Percentiles rank a stretch among this genome's conserved stretches.
Conservation (phyloP, 257 asterid species). For the Capsicum chinense region DNA sequence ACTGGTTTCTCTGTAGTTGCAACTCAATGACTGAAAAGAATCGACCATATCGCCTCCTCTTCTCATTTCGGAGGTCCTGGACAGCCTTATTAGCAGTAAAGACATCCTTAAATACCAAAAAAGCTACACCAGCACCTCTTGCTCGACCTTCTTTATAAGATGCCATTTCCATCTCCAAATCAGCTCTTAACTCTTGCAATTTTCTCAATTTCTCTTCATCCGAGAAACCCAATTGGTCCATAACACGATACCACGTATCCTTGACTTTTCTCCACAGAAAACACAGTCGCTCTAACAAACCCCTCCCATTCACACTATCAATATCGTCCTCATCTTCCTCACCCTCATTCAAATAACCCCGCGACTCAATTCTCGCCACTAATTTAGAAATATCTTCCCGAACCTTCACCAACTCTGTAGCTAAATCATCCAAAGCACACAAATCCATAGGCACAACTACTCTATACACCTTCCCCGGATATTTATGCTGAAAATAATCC, state of each 20-base stretch:
- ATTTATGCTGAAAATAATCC: constrained; percentile 81
- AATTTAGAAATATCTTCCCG: constrained; percentile 77
- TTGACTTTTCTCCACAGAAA: constrained; percentile 57
- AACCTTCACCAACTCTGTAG: constrained; percentile 78
- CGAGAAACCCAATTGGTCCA: constrained; percentile 77
- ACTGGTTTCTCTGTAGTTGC: constrained; percentile 90
- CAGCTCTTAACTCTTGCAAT: constrained; percentile 92
- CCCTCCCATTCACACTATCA: constrained; percentile 39
- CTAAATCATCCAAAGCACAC: constrained; percentile 95
- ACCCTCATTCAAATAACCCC: constrained; percentile 59
- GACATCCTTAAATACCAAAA: constrained; percentile 94
- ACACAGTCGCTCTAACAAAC: constrained; percentile 50
- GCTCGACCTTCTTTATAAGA: constrained; percentile 97
- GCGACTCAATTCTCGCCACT: constrained; percentile 70
- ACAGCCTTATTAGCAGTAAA: constrained; percentile 89
- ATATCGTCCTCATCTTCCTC: constrained; percentile 47
- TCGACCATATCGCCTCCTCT: constrained; percentile 78
- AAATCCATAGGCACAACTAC: constrained; percentile 96
- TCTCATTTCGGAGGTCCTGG: constrained; percentile 86
- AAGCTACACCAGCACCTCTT: constrained; percentile 94
- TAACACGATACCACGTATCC: constrained; percentile 64
- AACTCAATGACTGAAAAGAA: constrained; percentile 85
- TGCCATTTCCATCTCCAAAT: constrained; percentile 98
- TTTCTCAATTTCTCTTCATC: constrained; percentile 90
- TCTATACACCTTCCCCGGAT: constrained; percentile 83